Evolutionary conservation across 2,329 filamentous ascomycete genomes (phyloP).

Genomic region (Thyridium curvatum): DNA sequence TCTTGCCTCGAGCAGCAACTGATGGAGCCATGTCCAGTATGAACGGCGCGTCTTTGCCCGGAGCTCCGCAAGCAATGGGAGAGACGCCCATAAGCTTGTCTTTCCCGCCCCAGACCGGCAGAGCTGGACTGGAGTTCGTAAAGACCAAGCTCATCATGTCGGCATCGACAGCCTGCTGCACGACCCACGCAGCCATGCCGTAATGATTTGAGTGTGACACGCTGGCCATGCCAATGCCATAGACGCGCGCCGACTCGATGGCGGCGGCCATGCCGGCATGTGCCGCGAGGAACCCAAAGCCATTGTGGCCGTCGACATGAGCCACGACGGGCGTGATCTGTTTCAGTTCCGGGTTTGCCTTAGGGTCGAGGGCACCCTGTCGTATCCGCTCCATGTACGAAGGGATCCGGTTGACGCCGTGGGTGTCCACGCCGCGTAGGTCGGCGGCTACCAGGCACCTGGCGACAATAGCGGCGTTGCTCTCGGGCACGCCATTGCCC

Average conservation of each 20-base stretch:
- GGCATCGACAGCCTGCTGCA: slow-evolving; percentile 68
- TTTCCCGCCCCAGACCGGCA: slow-evolving; percentile 65
- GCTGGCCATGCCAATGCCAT: slow-evolving; percentile 69
- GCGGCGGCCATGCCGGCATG: slow-evolving; percentile 59
- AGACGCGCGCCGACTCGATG: slow-evolving; percentile 56
- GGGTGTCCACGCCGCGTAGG: slow-evolving; percentile 72
- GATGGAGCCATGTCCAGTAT: slow-evolving; percentile 69
- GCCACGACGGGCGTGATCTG: slow-evolving; percentile 66
- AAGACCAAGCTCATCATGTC: slow-evolving; percentile 65
- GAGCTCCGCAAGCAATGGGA: slow-evolving; percentile 70
- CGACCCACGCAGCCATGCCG: slow-evolving; percentile 76
- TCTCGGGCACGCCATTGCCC: slow-evolving; percentile 52
- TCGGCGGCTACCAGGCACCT: slow-evolving; percentile 66
- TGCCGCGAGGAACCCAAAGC: slow-evolving; percentile 70
- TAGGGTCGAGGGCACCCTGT: slow-evolving; percentile 59
- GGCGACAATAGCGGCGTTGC: slow-evolving; percentile 59
- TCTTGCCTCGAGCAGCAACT: slow-evolving; percentile 62
- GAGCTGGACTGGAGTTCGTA: slow-evolving; percentile 64
- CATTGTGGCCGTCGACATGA: slow-evolving; percentile 60
- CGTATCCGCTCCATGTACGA: slow-evolving; percentile 71
- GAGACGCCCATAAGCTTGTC: slow-evolving; percentile 66
- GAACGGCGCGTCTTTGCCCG: slow-evolving; percentile 54
- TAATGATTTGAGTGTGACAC: slow-evolving; percentile 77
- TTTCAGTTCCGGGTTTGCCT: slow-evolving; percentile 49
- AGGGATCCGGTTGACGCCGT: slow-evolving; percentile 72